Evolutionary conservation across 2,329 filamentous ascomycete species (phyloP), one percentile per base, ranked within the genome.

Genomic region (Madurella mycetomatis): DNA sequence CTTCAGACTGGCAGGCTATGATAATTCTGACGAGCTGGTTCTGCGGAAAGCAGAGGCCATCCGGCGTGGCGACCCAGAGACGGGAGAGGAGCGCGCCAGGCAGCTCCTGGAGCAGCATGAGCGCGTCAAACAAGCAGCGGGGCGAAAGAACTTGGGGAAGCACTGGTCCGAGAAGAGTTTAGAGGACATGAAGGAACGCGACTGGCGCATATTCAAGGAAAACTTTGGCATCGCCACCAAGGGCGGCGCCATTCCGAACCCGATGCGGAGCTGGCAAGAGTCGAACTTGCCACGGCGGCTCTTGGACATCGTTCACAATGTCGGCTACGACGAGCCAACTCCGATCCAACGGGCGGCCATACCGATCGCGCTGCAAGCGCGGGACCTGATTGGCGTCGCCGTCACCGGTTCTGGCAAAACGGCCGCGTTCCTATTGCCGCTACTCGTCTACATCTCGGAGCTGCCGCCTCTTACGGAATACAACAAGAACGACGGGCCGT

Each of bases 161-260:
- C 91, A 96, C 72, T 99, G 94, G 94, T 91, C 88, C 52, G 90
- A 96, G 68, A 99, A 99, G 83, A 82, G 80, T 58, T 76, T 97
- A 59, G 84, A 88, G 13, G 89, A 96, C 65, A 99, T 99, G 94
- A 88, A 90, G 59, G 92, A 97, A 73, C 82, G 94, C 69, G 94
- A 99, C 72, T 99, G 94, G 94, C 89, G 94, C 68, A 97, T 99
- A 64, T 96, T 99, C 84, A 99, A 97, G 73, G 94, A 97, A 71
- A 92, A 99, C 72, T 97, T 96, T 75, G 95, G 94, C 64, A 99
- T 99, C 68, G 81, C 87, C 41, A 96, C 91, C 9, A 97, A 96
- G 71, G 94, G 94, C 54, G 92, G 92, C 42, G 80, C 81, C 25
- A 90, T 97, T 53, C 94, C 94, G 1, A 92, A 97, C 65, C 94